These are phyloP conservation scores for Microcyclospora pomicola DNA, from an alignment of 2,329 filamentous ascomycete species.

Conservation along the genomic window DNA sequence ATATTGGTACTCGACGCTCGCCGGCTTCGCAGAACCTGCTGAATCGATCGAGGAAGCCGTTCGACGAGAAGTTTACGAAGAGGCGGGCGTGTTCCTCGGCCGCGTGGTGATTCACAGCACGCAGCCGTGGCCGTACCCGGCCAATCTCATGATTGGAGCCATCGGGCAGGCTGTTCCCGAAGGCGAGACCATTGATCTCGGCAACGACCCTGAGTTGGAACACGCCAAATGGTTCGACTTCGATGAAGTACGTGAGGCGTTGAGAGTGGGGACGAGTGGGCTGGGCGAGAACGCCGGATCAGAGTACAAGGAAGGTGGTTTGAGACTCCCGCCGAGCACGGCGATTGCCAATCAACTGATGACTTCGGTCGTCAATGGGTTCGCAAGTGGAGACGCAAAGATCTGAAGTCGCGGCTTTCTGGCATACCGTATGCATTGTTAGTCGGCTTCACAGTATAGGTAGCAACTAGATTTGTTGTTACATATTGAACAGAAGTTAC, in stretches of 20 bases:
- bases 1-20: conserved; percentile 77
- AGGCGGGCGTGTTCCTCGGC: conserved; percentile 33
- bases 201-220: conserved; percentile 83
- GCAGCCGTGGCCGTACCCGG: conserved; percentile 41
- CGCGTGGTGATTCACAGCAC: conserved; percentile 38
- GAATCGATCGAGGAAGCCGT: conserved; percentile 39
- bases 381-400: conserved; percentile 40
- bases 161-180: conserved; percentile 68
- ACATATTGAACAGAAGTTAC: too few relatives aligned
- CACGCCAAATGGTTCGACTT: conserved; percentile 77
- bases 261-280: conserved; percentile 52
- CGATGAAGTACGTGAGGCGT: conserved; percentile 64
- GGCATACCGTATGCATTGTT: too few relatives aligned
- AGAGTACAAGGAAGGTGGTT: conserved; percentile 59
- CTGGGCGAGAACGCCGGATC: conserved; percentile 50
- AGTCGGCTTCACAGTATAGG: too few relatives aligned
- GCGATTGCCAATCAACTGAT: conserved; percentile 90
- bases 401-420: conserved; percentile 20
- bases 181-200: conserved; percentile 68
- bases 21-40: conserved; percentile 38
- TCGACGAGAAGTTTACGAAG: conserved; percentile 38
- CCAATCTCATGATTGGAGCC: conserved; percentile 46
- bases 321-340: conserved; percentile 71
- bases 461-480: too few relatives aligned
- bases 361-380: conserved; percentile 63